Evolutionary conservation across 2,329 filamentous ascomycete genomes (phyloP).

Genomic region (Hypoxylon sp.): DNA sequence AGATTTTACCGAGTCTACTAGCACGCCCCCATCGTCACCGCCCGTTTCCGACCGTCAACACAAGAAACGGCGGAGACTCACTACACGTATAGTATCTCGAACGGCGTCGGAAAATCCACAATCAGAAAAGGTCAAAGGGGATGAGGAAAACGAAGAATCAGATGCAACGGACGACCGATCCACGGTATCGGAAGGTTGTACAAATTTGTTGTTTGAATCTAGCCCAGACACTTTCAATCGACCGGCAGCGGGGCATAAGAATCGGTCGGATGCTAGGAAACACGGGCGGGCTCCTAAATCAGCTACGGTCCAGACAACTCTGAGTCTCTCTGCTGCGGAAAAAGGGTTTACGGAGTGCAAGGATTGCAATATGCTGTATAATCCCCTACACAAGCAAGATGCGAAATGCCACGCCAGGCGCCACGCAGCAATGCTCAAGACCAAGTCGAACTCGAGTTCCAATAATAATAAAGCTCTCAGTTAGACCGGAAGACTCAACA

Average conservation of each 20-base stretch:
- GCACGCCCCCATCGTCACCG: constrained; percentile 55
- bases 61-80: constrained; percentile 55
- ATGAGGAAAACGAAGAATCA: constrained; percentile 17
- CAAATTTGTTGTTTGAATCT: constrained; percentile 23
- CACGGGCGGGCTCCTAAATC: constrained; percentile 37
- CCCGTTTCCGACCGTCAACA: constrained; percentile 32
- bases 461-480: constrained; percentile 12
- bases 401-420: constrained; percentile 59
- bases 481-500: constrained; percentile 8
- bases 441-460: constrained; percentile 42
- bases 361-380: constrained; percentile 62
- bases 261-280: constrained; percentile 31
- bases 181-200: background rate
- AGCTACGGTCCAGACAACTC: constrained; percentile 58
- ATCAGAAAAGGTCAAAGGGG: background rate
- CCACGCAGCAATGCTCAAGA: constrained; percentile 53
- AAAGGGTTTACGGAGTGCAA: constrained; percentile 59
- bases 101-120: constrained; percentile 26
- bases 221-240: constrained; percentile 35
- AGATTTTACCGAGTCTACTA: constrained; percentile 38
- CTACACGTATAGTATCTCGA: constrained; percentile 49
- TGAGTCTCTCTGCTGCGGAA: constrained; percentile 58
- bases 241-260: constrained; percentile 14
- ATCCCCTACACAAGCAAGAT: constrained; percentile 62
- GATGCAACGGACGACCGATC: background rate